Evolutionary conservation across 2,329 filamentous ascomycete species (phyloP), one percentile per base, ranked within the genome.

Genomic region (Fusarium pininemorale): DNA sequence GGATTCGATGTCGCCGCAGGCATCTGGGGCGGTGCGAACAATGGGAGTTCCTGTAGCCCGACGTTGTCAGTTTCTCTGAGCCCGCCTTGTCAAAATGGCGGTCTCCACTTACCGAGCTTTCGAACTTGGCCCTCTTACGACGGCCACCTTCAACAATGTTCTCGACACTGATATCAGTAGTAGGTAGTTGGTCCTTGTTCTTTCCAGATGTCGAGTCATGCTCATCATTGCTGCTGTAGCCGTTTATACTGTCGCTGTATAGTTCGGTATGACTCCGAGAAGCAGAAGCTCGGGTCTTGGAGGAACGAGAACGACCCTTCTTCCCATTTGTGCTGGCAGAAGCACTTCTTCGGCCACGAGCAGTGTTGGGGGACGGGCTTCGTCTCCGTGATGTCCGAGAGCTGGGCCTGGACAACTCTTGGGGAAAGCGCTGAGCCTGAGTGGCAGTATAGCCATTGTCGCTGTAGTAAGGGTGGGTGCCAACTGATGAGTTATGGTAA

Each of bases 101-200:
- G 73, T 76, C 63, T 77, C 71, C 65, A 75, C 96, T 91, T 92
- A 98, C 96, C 84, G 96, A 98, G 86, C 96, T 98, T 83, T 98
- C 96, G 85, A 93, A 93, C 84, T 98, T 98, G 79, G 96, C 94
- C 80, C 95, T 91, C 87, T 98, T 98, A 81, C 96, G 92, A 83
- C 96, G 92, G 76, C 96, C 95, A 80, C 97, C 96, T 84, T 98
- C 96, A 70, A 99, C 93, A 83, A 99, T 98, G 82, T 99, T 99
- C 78, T 98, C 95, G 77, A 98, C 90, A 82, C 96, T 98, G 80
- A 99, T 99, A 78, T 99, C 96, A 22, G 96, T 97, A 81, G 94
- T 98, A 55, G 94, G 95, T 79, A 98, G 90, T 74, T 94, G 93
- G 79, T 98, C 95, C 82, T 94, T 95, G 77, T 89, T 90, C 82